A percentile compares a stretch with the other conserved stretches of the same genome.
These are phyloP conservation scores for Verticillium tricorpus DNA, from an alignment of 2,329 filamentous ascomycete species.

Conservation along the genomic window DNA sequence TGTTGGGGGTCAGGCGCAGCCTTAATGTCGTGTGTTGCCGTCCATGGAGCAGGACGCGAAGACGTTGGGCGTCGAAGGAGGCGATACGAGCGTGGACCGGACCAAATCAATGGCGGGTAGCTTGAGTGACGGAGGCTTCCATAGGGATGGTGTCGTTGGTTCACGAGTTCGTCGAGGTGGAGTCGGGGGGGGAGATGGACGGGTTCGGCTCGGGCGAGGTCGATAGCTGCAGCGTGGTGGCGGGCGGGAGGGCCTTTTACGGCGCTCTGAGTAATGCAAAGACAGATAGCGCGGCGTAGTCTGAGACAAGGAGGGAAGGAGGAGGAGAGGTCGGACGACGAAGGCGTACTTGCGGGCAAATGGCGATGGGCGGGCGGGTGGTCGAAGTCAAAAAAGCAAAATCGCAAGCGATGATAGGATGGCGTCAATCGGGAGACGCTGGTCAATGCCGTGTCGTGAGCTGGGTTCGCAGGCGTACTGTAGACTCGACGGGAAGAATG, in stretches of 20 bases:
- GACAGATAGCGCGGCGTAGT: neutral
- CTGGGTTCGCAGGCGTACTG: neutral
- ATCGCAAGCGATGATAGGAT: neutral
- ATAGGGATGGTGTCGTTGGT: neutral
- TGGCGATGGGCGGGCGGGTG: neutral
- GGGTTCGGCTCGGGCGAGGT: neutral
- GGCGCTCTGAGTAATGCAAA: neutral
- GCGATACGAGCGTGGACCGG: neutral
- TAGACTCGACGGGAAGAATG: neutral
- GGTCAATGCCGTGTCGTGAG: neutral
- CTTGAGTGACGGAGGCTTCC: neutral
- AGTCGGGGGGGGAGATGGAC: neutral
- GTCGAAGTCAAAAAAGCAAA: neutral
- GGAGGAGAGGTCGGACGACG: neutral
- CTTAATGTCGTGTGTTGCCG: neutral
- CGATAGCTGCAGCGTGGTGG: neutral
- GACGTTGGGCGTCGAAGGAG: neutral
- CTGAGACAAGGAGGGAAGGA: neutral
- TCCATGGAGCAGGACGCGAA: neutral
- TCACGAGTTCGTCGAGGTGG: neutral
- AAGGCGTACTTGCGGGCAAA: neutral
- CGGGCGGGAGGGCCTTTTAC: neutral
- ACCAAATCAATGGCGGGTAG: neutral
- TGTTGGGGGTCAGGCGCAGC: neutral
- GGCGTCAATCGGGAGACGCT: neutral